These are phyloP conservation scores for Eucalyptus decipiens DNA, from an alignment of 345 rosid genomes.

Conservation along the genomic window DNA sequence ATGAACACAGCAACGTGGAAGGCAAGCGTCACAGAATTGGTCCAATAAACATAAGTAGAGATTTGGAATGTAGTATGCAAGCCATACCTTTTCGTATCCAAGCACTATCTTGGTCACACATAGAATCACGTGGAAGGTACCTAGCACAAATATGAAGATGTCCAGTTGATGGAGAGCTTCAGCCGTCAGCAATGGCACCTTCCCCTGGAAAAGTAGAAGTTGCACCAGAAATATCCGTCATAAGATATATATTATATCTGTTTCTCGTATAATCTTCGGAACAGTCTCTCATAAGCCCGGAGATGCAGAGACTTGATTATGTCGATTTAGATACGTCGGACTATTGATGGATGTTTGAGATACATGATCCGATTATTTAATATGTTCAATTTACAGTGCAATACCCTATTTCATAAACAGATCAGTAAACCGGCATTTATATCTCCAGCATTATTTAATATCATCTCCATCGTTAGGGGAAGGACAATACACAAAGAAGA, in stretches of 20 bases:
- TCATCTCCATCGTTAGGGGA: not conserved
- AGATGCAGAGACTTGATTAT: not conserved
- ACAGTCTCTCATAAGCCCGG: not conserved
- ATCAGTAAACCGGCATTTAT: not conserved
- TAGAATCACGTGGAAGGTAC: constrained; percentile 49
- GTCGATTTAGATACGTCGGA: not conserved
- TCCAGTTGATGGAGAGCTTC: constrained; percentile 79
- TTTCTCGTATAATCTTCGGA: not conserved
- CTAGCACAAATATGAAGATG: constrained; percentile 74
- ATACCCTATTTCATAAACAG: not conserved
- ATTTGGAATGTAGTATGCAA: not conserved
- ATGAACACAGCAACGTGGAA: not conserved
- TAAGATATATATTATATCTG: not conserved
- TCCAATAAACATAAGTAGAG: accelerated
- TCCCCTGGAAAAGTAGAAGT: constrained; percentile 29
- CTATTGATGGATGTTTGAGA: not conserved
- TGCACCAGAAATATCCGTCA: not conserved
- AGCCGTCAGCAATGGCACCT: constrained; percentile 44
- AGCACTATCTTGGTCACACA: constrained; percentile 57
- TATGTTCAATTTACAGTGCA: not conserved
- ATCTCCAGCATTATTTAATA: not conserved
- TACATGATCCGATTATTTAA: not conserved
- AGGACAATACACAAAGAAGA: not conserved
- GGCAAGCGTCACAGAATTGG: not conserved
- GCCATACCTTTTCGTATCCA: constrained; percentile 7